Conservation (phyloP, 148 eudicot genomes). For the Silene uniflora region DNA sequence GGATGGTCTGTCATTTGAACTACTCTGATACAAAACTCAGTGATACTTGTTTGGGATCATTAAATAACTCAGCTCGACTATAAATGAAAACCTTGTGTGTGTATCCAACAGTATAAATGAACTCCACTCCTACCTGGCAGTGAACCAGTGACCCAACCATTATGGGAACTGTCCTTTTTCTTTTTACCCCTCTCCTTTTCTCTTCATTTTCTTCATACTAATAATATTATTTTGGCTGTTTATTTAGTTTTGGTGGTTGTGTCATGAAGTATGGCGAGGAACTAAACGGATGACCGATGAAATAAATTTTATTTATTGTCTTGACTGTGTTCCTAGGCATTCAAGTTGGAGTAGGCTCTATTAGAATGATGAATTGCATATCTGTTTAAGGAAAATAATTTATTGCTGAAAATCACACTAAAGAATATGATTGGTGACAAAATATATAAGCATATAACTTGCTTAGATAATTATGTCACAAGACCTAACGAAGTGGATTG, state of each 20-base stretch:
- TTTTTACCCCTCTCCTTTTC: background rate
- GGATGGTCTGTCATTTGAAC: background rate
- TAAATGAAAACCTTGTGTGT: slow-evolving; percentile 20
- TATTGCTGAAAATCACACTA: background rate
- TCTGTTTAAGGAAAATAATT: slow-evolving; percentile 1
- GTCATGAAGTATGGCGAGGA: slow-evolving; percentile 2
- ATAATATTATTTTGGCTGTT: background rate
- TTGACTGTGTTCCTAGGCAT: slow-evolving; percentile 11
- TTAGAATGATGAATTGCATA: slow-evolving; percentile 14
- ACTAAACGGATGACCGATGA: background rate
- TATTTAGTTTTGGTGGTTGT: slow-evolving; percentile 5
- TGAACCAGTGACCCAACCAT: slow-evolving; percentile 19
- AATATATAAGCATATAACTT: background rate
- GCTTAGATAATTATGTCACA: background rate
- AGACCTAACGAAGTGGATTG: background rate
- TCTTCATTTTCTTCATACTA: background rate
- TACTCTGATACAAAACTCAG: slow-evolving; percentile 10
- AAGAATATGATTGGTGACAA: background rate
- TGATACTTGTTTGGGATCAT: slow-evolving; percentile 16
- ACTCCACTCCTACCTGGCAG: slow-evolving; percentile 28
- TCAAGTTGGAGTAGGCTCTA: background rate
- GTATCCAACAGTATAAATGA: slow-evolving; percentile 29
- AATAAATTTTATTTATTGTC: slow-evolving; percentile 21
- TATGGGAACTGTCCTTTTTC: slow-evolving; percentile 3
- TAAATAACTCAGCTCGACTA: slow-evolving; percentile 19